Evolutionary conservation across 2,329 filamentous ascomycete species (phyloP), one percentile per base, ranked within the genome.

Genomic region (Stenocarpella maydis): DNA sequence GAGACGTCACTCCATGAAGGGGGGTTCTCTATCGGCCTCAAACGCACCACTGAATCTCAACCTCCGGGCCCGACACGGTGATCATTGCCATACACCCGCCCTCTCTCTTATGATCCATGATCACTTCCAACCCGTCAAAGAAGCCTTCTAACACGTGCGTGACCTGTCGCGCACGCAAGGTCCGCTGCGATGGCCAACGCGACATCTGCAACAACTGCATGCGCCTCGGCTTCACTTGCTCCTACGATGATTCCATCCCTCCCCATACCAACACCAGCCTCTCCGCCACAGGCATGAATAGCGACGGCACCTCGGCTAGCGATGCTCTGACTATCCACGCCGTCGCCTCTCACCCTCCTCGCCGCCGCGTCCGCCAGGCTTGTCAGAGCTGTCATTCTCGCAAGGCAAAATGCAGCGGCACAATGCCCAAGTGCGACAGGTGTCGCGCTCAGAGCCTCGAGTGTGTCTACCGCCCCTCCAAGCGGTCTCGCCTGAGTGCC

Each of bases 371-470:
- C 52, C 82, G 86, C 53, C 82, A 87, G 76, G 87, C 87, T 34
- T 89, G 87, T 73, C 81, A 85, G 74, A 87, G 83, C 74, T 89
- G 87, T 76, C 87, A 89, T 72, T 84, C 85, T 41, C 82, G 86
- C 73, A 89, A 89, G 75, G 87, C 87, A 37, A 81, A 86, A 60
- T 89, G 87, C 78, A 88, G 84, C 65, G 87, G 87, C n/a, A 83
- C 87, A 72, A 80, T 84, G 61, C 87, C 86, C 4, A 82, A 83
- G 65, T 89, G 87, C 73, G 85, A 87, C 63, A 80, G 83, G 10
- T 85, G 83, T 63, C 83, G 84, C 26, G 78, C 80, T 5, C 86
- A 88, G 65, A 85, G 84, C 9, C 84, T 88, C 64, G 84, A 87
- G 37, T 89, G 87, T 67, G 78, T 88, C 66, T 88, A 88, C 72